Base-by-base conservation (phyloP, 2,329 filamentous ascomycete genomes). In the Cryphonectria nitschkei region DNA sequence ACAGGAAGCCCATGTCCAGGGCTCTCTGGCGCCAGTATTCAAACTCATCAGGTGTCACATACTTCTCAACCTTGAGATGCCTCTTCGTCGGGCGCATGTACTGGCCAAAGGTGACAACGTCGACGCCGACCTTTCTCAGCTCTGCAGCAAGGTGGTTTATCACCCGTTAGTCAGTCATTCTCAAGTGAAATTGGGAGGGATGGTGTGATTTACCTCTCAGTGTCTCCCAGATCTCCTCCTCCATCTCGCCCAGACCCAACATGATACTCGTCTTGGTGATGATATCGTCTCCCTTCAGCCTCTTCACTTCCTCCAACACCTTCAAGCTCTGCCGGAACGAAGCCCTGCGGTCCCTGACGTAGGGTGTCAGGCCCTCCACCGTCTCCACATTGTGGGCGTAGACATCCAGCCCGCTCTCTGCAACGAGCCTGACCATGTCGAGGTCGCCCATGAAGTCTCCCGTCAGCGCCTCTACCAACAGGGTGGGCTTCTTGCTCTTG, bases 181-280 rank as follows among this genome's bases (percentile, higher is more conserved):
- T 34, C 14, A 3, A 62, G 34, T 16, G 8, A 39, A 3, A 2
- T 32, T 9, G n/a, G n/a, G 26, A 60, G 19, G 26, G 26, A 32
- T 4, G 19, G 26, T 1, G 11, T 16, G 5, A 46, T 83, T 76
- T 82, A 91, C 90, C 89, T 80, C 85, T 88, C 72, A 98, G 82
- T 0, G 95, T 89, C 74, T 93, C 89, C 88, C 90, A 92, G 0
- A 99, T 81, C 82, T 98, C 92, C 26, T 92, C 88, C 77, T 98
- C 95, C 37, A 91, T 94, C 86, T 99, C 96, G 16, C 96, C 96
- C 6, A 99, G 83, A 4, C 96, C 96, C 34, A 99, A 87, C 96
- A 99, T 99, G 74, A 99, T 89, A 76, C 94, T 97, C 0, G 96
- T 98, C 87, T 99, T 99, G n/a, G 96, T 99, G 77, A 99, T 97